Base-by-base conservation (phyloP, 225 moss, liverwort and hornwort genomes). In the Sphagnum contortum region DNA sequence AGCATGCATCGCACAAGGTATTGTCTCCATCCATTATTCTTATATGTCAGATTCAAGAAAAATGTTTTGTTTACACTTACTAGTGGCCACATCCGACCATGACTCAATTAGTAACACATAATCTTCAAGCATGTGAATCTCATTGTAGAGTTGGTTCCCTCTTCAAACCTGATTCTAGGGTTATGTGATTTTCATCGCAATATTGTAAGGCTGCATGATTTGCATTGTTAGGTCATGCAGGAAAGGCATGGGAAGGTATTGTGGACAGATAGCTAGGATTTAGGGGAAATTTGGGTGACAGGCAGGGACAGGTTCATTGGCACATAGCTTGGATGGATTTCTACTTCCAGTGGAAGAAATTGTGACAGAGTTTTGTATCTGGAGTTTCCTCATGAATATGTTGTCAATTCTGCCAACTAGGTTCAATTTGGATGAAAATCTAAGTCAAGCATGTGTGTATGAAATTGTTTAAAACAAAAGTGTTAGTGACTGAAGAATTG, bases 281-380 rank as follows among this genome's bases (percentile, higher is more conserved):
- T 9, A 12, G 12, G 1, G 48, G 48, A 48, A 48, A 3, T 55
- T 48, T 66, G 59, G 45, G 62, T 65, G 71, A 83, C 88, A 92
- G 94, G 84, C 69, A 59, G 78, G 70, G 3, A 69, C 79, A 64
- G 78, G 83, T 64, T 75, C 61, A 4, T 68, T 71, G 62, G 68
- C 82, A 57, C 80, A 86, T 48, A 87, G 70, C 57, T 80, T 82
- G 58, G 86, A 87, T 58, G 80, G 83, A 1, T 78, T 93, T 66
- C 82, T 93, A 47, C 60, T 91, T 64, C 91, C 82, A 53, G 73
- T 79, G 2, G 98, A 98, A 76, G 69, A 74, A 45, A 78, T 91
- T 54, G 59, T 83, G 57, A 83, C 87, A 55, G 93, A 93, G 98
- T 93, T 98, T 47, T 45, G 72, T 12, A 9, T 11, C 56, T 11